A percentile compares a stretch with the other conserved stretches of the same genome.
Conservation (phyloP, 192 early-diverging fungal genomes). For the Coemansia sp. region DNA sequence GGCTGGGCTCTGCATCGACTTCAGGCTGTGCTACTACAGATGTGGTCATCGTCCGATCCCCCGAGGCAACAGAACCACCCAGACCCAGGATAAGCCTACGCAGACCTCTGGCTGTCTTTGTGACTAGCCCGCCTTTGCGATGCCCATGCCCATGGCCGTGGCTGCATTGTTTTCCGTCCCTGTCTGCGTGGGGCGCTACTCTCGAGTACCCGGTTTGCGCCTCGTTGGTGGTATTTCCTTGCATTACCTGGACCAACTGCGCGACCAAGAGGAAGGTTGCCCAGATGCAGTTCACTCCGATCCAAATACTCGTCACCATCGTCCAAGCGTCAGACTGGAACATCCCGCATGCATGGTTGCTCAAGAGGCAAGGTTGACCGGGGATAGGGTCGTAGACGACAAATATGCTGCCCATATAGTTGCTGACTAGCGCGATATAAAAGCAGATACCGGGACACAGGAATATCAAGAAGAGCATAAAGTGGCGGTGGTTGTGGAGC, state of each 20-base stretch:
- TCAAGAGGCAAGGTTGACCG: slow-evolving; percentile 62
- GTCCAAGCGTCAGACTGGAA: slow-evolving; percentile 78
- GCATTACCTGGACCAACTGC: slow-evolving; percentile 78
- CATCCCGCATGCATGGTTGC: slow-evolving; percentile 65
- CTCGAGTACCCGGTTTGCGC: slow-evolving; percentile 70
- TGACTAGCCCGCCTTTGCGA: slow-evolving; percentile 7
- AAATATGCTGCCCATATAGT: slow-evolving; percentile 58
- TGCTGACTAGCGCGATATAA: slow-evolving; percentile 63
- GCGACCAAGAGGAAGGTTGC: slow-evolving; percentile 71
- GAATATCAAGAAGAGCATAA: slow-evolving; percentile 76
- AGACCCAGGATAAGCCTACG: slow-evolving; percentile 33
- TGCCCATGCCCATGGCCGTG: slow-evolving; percentile 26
- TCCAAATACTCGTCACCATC: slow-evolving; percentile 71
- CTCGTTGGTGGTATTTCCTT: slow-evolving; percentile 90
- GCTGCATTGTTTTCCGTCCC: slow-evolving; percentile 16
- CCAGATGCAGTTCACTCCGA: slow-evolving; percentile 79
- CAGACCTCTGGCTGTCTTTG: slow-evolving; percentile 24
- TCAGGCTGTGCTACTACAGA: background rate
- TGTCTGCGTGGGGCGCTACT: slow-evolving; percentile 18
- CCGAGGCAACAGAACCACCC: slow-evolving; percentile 30
- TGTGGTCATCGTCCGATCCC: slow-evolving; percentile 23
- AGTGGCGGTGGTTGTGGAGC: slow-evolving; percentile 81
- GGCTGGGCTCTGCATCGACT: slow-evolving; percentile 33
- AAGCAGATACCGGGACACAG: slow-evolving; percentile 63
- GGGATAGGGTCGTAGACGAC: slow-evolving; percentile 59